phyloP scores from a whole-genome alignment of 306 rosid species.

The Notholithocarpus densiflorus region DNA sequence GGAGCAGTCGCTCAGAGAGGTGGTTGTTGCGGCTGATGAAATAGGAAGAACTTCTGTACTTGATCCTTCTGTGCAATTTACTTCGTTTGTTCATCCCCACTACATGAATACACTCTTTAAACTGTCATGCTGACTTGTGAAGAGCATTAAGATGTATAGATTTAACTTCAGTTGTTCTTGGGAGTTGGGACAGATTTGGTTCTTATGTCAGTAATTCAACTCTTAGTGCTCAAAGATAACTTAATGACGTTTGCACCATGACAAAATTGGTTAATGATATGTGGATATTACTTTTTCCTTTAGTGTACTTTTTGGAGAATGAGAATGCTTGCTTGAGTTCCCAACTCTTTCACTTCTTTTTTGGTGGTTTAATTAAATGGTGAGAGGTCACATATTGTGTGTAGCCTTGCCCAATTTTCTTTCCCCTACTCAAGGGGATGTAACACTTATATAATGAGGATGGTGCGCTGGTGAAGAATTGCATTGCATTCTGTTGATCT shows the following conservation, averaged over 20 bases:
- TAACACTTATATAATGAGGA: too few relatives aligned
- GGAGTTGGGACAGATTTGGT: slow-evolving; percentile 29
- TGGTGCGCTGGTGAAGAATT: too few relatives aligned
- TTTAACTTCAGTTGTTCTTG: slow-evolving; percentile 30
- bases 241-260: slow-evolving; percentile 2
- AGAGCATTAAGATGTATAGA: slow-evolving; percentile 49
- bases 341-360: too few relatives aligned
- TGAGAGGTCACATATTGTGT: too few relatives aligned
- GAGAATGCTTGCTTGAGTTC: too few relatives aligned
- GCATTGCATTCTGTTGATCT: too few relatives aligned
- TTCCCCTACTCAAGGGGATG: too few relatives aligned
- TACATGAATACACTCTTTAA: slow-evolving; percentile 24
- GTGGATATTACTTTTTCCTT: too few relatives aligned
- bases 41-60: slow-evolving; percentile 15
- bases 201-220: not conserved
- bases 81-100: slow-evolving; percentile 20
- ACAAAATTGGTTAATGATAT: not conserved
- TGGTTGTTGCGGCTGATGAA: slow-evolving; percentile 74
- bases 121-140: slow-evolving; percentile 26
- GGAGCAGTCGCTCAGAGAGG: slow-evolving; percentile 65
- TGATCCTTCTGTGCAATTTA: slow-evolving; percentile 21
- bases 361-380: too few relatives aligned
- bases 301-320: too few relatives aligned
- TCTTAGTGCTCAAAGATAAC: not conserved
- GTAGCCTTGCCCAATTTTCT: too few relatives aligned